Percentiles rank a stretch among this genome's conserved stretches.
These are phyloP conservation scores for Prunus armeniaca DNA, from an alignment of 306 rosid species.

Conservation along the genomic window DNA sequence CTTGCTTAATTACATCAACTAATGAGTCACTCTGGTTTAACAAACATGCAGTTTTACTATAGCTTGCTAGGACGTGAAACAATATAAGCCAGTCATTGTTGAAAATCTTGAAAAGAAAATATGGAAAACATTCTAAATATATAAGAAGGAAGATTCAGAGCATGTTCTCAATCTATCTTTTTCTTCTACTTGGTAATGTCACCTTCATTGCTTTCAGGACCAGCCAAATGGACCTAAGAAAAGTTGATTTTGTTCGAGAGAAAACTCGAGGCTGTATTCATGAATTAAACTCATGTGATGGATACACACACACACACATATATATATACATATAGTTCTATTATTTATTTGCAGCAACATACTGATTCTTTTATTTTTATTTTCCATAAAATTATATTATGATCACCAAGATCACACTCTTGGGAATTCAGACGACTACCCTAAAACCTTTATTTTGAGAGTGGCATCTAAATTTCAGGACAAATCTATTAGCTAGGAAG, in stretches of 20 bases:
- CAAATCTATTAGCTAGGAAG: too few species aligned
- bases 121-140: neutral
- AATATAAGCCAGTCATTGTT: neutral
- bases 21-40: neutral
- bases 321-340: neutral
- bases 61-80: neutral
- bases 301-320: neutral
- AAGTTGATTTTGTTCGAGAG: neutral
- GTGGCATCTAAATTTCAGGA: too few species aligned
- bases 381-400: neutral
- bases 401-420: too few species aligned
- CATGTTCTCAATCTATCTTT: conserved; percentile 5
- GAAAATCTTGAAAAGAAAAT: neutral
- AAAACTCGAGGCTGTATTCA: conserved; percentile 1
- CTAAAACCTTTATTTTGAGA: too few species aligned
- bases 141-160: conserved; percentile 13
- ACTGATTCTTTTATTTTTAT: neutral
- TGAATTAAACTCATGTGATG: neutral
- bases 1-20: neutral
- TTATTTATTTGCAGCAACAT: neutral
- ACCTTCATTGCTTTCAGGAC: conserved; percentile 13
- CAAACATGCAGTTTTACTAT: neutral
- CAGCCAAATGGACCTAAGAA: conserved; percentile 1
- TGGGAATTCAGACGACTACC: too few species aligned
- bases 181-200: neutral